These are phyloP conservation scores for Aquilaria malaccensis DNA, from an alignment of 345 rosid species.

Conservation along the genomic window DNA sequence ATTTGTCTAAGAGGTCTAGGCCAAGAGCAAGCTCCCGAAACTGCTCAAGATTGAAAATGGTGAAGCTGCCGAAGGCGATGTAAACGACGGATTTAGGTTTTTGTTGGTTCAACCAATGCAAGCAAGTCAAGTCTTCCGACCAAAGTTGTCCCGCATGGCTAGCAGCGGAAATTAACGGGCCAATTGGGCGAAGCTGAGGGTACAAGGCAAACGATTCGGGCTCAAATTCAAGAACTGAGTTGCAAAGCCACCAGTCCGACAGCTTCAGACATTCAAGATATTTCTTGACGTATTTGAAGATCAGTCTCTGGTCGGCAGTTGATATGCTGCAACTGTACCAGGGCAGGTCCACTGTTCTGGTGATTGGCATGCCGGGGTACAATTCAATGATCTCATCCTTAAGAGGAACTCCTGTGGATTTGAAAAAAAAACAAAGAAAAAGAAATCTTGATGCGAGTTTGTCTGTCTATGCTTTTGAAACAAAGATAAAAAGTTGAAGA, in stretches of 20 bases:
- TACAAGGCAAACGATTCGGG: constrained; percentile 16
- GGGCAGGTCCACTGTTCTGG: constrained; percentile 24
- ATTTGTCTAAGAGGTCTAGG: constrained; percentile 17
- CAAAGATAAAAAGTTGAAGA: neutral
- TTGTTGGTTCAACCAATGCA: constrained; percentile 28
- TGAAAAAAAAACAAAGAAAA: too few relatives aligned
- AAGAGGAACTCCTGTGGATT: constrained; percentile 18
- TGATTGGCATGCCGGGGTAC: constrained; percentile 17
- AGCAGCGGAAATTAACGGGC: constrained; percentile 21
- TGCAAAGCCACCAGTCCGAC: constrained; percentile 15
- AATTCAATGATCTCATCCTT: constrained; percentile 12
- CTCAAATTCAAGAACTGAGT: constrained; percentile 28
- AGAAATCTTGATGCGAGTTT: too few relatives aligned
- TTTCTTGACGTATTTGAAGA: constrained; percentile 5
- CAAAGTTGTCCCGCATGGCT: constrained; percentile 21
- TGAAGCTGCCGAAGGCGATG: constrained; percentile 39
- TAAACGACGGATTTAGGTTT: constrained; percentile 27
- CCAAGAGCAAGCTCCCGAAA: constrained; percentile 31
- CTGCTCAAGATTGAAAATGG: constrained; percentile 15
- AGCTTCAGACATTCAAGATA: too few relatives aligned
- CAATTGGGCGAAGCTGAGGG: constrained; percentile 22
- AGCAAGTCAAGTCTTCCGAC: constrained; percentile 27
- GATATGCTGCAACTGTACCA: constrained; percentile 30
- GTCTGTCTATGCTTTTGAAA: too few relatives aligned
- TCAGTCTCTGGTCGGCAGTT: constrained; percentile 13